Conservation (phyloP, 441 rosid species). For the Corymbia citriodora region DNA sequence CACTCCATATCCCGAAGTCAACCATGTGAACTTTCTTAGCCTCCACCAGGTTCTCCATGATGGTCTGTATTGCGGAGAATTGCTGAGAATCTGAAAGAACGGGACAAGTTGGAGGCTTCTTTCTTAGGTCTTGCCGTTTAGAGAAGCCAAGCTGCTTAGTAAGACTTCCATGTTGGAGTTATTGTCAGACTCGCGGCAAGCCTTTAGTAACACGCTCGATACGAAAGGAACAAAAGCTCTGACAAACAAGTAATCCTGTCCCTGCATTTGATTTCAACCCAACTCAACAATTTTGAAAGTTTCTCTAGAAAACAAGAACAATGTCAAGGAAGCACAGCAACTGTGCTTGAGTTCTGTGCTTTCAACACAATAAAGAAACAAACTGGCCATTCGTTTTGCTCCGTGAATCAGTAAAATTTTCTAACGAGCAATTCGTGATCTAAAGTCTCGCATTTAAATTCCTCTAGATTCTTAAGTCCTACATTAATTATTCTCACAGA, state of each 20-base stretch:
- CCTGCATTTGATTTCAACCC: slow-evolving; percentile 26
- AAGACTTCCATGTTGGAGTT: slow-evolving; percentile 48
- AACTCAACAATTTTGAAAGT: not conserved
- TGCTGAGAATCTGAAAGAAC: slow-evolving; percentile 7
- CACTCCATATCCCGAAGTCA: slow-evolving; percentile 17
- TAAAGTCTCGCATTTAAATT: not conserved
- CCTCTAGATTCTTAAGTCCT: not conserved
- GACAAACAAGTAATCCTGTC: slow-evolving; percentile 66
- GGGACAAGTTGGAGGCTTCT: slow-evolving; percentile 40
- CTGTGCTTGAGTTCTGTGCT: not conserved
- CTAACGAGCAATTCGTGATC: not conserved
- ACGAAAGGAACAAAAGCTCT: slow-evolving; percentile 47
- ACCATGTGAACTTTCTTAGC: slow-evolving; percentile 17
- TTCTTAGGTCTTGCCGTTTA: slow-evolving; percentile 50
- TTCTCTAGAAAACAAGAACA: not conserved
- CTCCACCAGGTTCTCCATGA: slow-evolving; percentile 11
- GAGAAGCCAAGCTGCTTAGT: slow-evolving; percentile 46
- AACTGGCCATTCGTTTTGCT: not conserved
- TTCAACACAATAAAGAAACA: not conserved
- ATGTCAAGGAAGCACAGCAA: not conserved
- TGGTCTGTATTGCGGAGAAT: slow-evolving; percentile 21
- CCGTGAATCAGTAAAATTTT: not conserved
- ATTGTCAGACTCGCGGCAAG: slow-evolving; percentile 41
- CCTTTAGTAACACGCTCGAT: slow-evolving; percentile 59
- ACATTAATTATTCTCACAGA: not conserved